Percentiles rank a stretch among this genome's conserved stretches.
These are phyloP conservation scores for Corylus avellana DNA, from an alignment of 306 rosid genomes.

Conservation along the genomic window DNA sequence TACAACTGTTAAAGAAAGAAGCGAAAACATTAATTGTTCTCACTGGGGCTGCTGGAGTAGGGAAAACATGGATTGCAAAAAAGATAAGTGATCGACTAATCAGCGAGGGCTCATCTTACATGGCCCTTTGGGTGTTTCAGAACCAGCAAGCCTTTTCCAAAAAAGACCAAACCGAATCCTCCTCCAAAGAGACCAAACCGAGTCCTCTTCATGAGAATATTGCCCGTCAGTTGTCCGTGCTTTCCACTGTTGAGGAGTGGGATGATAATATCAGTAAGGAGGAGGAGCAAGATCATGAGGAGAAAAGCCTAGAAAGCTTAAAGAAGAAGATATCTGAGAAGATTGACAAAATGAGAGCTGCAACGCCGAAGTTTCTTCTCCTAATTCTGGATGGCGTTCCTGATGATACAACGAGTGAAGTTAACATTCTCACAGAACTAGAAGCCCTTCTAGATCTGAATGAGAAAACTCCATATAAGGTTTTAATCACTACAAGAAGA, in stretches of 20 bases:
- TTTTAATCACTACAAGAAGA: slow-evolving; percentile 24
- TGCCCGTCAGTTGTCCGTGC: slow-evolving; percentile 19
- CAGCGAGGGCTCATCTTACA: too few species aligned
- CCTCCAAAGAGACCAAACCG: not conserved
- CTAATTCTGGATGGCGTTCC: slow-evolving; percentile 28
- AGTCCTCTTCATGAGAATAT: slow-evolving; percentile 5
- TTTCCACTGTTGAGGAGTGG: slow-evolving; percentile 11
- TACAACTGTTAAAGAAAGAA: too few species aligned
- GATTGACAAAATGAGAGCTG: not conserved
- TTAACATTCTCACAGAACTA: too few species aligned
- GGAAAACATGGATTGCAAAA: slow-evolving; percentile 32
- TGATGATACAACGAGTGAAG: too few species aligned
- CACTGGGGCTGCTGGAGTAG: slow-evolving; percentile 28
- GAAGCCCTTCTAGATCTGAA: too few species aligned
- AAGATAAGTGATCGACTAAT: slow-evolving; percentile 4
- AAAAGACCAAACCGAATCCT: too few species aligned
- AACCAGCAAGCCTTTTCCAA: not conserved
- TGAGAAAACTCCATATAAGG: not conserved
- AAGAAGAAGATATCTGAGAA: too few species aligned
- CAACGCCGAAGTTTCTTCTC: not conserved
- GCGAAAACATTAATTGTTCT: slow-evolving; percentile 16
- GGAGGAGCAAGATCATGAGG: too few species aligned
- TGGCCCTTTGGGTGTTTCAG: slow-evolving; percentile 27
- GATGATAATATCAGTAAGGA: slow-evolving; percentile 1
- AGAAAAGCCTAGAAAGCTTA: too few species aligned